Evolutionary conservation across 306 rosid species (phyloP).

Genomic region (Prunus campanulata): DNA sequence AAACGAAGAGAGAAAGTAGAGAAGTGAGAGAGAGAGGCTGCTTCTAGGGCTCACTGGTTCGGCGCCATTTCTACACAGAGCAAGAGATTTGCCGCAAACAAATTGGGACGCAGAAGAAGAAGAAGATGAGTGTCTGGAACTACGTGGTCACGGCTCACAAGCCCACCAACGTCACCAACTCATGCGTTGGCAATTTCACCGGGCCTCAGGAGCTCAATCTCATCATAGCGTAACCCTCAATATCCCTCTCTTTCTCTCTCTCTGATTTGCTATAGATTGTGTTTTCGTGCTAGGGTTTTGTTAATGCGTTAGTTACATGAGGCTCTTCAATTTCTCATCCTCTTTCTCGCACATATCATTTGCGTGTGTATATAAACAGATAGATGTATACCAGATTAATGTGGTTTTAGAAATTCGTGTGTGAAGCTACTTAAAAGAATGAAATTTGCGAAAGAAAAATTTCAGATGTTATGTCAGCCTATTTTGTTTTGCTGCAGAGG

Average conservation of each 20-base stretch:
- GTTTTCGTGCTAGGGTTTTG: conserved; percentile 28
- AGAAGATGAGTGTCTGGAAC: conserved; percentile 92
- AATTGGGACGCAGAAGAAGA: background rate
- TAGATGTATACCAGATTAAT: background rate
- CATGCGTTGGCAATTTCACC: conserved; percentile 98
- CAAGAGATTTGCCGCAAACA: background rate
- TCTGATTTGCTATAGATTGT: background rate
- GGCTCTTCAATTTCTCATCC: background rate
- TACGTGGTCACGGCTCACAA: conserved; percentile 97
- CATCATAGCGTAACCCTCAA: conserved; percentile 61
- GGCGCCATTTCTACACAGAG: background rate
- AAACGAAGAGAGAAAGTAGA: background rate
- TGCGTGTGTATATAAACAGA: background rate
- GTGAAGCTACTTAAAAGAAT: background rate
- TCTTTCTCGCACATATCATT: too few relatives aligned
- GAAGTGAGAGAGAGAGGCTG: background rate
- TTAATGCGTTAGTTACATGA: background rate
- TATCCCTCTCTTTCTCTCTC: background rate
- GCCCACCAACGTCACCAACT: conserved; percentile 92
- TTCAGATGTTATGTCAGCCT: background rate
- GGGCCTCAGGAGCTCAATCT: conserved; percentile 93
- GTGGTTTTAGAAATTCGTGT: background rate
- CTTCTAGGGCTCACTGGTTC: conserved; percentile 3
- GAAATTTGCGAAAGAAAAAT: background rate
- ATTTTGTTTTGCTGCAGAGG: background rate